A percentile compares a stretch with the other conserved stretches of the same genome.
Evolutionary conservation across 2,329 filamentous ascomycete species (phyloP).

Genomic region (Ophiostoma ips): DNA sequence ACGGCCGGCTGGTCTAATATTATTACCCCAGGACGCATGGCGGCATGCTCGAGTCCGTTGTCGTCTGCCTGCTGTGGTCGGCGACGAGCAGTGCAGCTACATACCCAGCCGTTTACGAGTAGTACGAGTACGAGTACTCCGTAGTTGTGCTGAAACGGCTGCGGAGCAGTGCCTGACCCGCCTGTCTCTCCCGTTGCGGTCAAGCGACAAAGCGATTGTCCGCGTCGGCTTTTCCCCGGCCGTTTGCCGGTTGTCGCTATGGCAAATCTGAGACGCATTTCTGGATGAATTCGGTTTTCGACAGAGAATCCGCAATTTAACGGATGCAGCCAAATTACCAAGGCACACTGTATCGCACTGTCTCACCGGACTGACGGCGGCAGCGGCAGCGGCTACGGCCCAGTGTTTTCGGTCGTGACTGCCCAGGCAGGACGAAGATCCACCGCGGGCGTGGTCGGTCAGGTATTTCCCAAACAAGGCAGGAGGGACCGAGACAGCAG

Average conservation of each 20-base stretch:
- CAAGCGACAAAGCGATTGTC: not conserved
- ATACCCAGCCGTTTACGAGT: too few species aligned
- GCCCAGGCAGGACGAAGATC: too few species aligned
- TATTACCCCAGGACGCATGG: too few species aligned
- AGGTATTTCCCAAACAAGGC: not conserved
- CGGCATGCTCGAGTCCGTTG: not conserved
- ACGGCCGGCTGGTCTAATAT: not conserved
- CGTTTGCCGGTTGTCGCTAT: not conserved
- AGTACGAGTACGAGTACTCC: too few species aligned
- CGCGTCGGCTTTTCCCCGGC: not conserved
- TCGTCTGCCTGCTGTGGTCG: not conserved
- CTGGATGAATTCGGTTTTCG: not conserved
- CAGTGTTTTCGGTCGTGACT: too few species aligned
- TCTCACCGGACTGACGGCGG: not conserved
- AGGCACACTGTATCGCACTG: not conserved
- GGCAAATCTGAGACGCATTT: not conserved
- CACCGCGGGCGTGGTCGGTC: too few species aligned
- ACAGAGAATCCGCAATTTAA: too few species aligned
- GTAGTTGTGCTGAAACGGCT: not conserved
- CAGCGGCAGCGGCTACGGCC: too few species aligned
- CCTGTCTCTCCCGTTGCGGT: not conserved
- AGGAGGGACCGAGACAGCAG: not conserved
- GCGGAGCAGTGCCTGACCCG: not conserved
- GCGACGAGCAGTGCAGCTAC: too few species aligned
- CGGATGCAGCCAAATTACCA: not conserved